These are phyloP conservation scores for Solanum hybrid DNA, from an alignment of 305 asterid species.

Conservation along the genomic window DNA sequence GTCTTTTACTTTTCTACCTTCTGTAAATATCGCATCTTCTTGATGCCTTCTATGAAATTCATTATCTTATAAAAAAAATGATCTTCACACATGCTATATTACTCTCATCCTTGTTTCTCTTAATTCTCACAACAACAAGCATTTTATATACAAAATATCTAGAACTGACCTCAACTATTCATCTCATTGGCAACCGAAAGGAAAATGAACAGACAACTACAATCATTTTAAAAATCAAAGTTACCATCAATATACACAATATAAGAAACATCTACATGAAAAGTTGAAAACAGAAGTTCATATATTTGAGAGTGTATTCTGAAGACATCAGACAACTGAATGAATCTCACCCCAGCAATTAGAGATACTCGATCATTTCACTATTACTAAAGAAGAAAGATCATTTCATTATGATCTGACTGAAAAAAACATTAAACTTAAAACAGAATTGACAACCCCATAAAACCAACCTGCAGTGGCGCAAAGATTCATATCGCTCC, in stretches of 20 bases:
- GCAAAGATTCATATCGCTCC: slow-evolving; percentile 90
- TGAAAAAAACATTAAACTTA: neutral
- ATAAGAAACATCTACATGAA: neutral
- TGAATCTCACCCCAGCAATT: neutral
- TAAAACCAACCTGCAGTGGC: slow-evolving; percentile 80
- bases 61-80: neutral
- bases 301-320: neutral
- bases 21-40: neutral
- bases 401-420: neutral
- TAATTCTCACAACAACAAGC: neutral
- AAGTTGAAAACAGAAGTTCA: neutral
- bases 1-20: neutral
- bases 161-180: neutral
- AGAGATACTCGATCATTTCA: neutral
- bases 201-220: neutral
- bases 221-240: neutral
- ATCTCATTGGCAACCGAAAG: neutral
- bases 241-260: neutral
- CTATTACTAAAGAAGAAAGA: neutral
- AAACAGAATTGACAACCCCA: neutral
- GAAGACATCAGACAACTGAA: neutral
- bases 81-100: neutral
- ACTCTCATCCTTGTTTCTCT: neutral
- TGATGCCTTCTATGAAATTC: neutral
- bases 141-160: neutral